Evolutionary conservation across 2,329 filamentous ascomycete genomes (phyloP), one percentile per base, ranked within the genome.

Genomic region (Trichoderma koningiopsis): DNA sequence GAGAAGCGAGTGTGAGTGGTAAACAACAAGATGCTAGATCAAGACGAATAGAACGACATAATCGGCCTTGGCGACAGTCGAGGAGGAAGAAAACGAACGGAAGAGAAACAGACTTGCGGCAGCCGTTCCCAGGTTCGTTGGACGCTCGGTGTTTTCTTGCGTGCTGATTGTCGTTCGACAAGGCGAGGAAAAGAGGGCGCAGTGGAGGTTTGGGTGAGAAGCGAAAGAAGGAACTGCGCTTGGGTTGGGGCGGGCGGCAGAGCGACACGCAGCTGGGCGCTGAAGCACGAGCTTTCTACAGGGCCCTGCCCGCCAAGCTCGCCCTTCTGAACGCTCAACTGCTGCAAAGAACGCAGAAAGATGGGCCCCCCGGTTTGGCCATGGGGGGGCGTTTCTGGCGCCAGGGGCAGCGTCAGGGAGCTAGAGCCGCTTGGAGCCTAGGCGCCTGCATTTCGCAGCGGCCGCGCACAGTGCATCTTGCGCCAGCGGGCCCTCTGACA

Each of bases 1-100:
- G 49, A 19, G 40, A 68, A 61, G 49, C 40, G 40, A 68, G 61
- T 27, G 65, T 64, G 63, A 35, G 63, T 47, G 63, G 63, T 57
- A 43, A 43, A 49, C n/a, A 64, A 37, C 40, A 60, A 61, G 61
- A 68, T 73, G 63, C 74, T 75, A 76, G 72, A 75, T 73, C 73
- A 73, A 22, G 55, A 68, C 65, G 72, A 77, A 76, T 73, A 71
- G 73, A 74, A 72, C 74, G 75, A 79, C 79, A 81, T 81, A 72
- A 75, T 81, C 78, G 75, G 74, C 75, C 76, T 67, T 58, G 64
- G 68, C 68, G 68, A 70, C 49, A 62, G 63, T 66, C 63, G 53
- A 49, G 53, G 55, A 31, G n/a, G 22, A 57, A 43, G 40, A 37
- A 70, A 68, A 57, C 68, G 56, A 70, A 70, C 37, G 68, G 56